Conservation (phyloP, 2,329 filamentous ascomycete genomes). For the Stemphylium beticola region DNA sequence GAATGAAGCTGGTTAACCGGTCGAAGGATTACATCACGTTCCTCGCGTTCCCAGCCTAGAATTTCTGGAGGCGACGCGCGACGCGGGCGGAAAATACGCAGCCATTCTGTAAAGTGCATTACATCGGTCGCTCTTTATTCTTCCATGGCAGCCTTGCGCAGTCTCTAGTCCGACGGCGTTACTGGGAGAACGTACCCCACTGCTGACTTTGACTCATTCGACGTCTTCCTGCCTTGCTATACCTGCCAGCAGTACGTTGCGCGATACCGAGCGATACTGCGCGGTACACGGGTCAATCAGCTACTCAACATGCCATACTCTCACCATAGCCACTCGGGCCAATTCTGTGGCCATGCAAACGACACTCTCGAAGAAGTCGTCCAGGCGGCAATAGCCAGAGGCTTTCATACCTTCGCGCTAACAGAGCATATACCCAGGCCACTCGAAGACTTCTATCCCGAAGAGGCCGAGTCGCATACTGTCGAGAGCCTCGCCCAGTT, state of each 20-base stretch:
- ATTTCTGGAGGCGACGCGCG: conserved; percentile 1
- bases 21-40: conserved; percentile 5
- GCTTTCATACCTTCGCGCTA: conserved; percentile 83
- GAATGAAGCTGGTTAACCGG: background rate
- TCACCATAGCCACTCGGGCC: conserved; percentile 96
- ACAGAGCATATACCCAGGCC: conserved; percentile 95
- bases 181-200: background rate
- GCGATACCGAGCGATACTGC: background rate
- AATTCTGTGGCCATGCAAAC: conserved; percentile 90
- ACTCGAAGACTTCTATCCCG: conserved; percentile 83
- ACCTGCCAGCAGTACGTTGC: background rate
- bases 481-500: conserved; percentile 49
- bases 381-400: conserved; percentile 75
- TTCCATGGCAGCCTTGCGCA: background rate
- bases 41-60: background rate
- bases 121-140: background rate
- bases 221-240: background rate
- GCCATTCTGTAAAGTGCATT: background rate
- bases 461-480: conserved; percentile 67
- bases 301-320: conserved; percentile 82
- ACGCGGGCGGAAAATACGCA: background rate
- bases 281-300: background rate
- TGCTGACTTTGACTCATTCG: background rate
- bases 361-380: conserved; percentile 85
- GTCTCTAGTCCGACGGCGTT: background rate